A percentile compares a stretch with the other conserved stretches of the same genome.
phyloP scores from a whole-genome alignment of 83 land plant genomes.

The Isoetes engelmannii region DNA sequence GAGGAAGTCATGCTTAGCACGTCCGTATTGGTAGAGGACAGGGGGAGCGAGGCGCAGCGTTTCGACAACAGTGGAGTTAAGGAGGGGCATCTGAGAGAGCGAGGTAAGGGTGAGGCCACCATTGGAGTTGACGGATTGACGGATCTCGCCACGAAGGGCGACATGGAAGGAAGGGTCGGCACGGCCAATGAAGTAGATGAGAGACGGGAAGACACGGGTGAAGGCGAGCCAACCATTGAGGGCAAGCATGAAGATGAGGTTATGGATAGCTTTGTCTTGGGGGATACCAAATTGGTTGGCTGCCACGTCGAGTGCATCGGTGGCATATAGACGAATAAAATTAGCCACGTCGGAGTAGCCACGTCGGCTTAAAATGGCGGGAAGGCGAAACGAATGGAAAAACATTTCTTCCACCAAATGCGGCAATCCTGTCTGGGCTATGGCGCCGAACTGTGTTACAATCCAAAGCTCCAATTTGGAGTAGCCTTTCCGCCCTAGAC shows the following conservation, averaged over 20 bases:
- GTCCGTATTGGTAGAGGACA: not conserved
- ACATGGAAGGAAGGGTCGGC: not conserved
- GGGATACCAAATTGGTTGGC: not conserved
- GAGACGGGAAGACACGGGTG: not conserved
- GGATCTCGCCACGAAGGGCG: not conserved
- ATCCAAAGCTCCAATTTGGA: conserved; percentile 38
- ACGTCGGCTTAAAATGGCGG: conserved; percentile 20
- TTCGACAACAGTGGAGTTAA: not conserved
- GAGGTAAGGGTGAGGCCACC: not conserved
- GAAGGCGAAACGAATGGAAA: conserved; percentile 40
- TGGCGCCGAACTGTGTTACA: conserved; percentile 43
- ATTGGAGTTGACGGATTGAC: not conserved
- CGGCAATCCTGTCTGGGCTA: conserved; percentile 34
- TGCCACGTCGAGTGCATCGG: conserved; percentile 4
- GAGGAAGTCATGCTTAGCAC: not conserved
- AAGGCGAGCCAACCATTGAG: not conserved
- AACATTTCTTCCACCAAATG: conserved; percentile 32
- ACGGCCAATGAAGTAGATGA: not conserved
- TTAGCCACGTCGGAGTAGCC: not conserved
- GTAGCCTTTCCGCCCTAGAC: conserved; percentile 34
- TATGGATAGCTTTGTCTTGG: not conserved
- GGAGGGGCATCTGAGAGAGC: not conserved
- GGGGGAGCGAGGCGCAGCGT: not conserved
- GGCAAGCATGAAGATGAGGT: not conserved
- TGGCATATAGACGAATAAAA: not conserved